Conservation (phyloP, 805 yeast species). For the Ogataea salicorniae region DNA sequence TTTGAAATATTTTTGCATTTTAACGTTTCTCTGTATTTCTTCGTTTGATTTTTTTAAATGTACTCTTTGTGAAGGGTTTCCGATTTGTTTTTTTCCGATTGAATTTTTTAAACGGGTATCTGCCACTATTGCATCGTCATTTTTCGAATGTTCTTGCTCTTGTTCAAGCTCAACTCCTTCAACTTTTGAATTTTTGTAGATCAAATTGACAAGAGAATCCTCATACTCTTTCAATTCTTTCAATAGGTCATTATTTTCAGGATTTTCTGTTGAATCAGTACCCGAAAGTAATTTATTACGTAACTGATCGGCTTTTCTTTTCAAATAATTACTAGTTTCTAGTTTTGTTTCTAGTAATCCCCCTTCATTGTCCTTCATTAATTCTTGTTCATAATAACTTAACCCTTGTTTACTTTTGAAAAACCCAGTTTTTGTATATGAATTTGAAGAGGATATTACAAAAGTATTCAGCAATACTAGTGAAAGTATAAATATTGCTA, state of each 20-base stretch:
- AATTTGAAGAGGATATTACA: neutral
- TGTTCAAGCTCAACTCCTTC: neutral
- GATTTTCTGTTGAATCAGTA: neutral
- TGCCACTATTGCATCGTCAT: neutral
- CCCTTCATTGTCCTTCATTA: conserved; percentile 5
- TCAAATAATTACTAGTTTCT: conserved; percentile 1
- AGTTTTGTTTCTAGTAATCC: conserved; percentile 3
- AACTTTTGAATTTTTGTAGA: conserved; percentile 1
- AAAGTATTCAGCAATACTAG: neutral
- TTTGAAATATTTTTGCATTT: conserved; percentile 20
- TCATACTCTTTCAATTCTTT: conserved; percentile 12
- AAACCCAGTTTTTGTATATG: too few relatives aligned
- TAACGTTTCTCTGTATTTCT: conserved; percentile 14
- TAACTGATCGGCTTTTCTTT: neutral
- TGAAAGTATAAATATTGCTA: neutral
- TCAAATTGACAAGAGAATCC: conserved; percentile 5
- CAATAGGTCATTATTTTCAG: conserved; percentile 2
- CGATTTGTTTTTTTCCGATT: neutral
- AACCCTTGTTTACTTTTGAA: conserved; percentile 2
- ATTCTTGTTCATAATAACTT: conserved; percentile 19
- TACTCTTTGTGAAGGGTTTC: neutral
- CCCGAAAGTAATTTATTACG: neutral
- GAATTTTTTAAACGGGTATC: neutral
- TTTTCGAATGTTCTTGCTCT: neutral
- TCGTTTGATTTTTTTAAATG: conserved; percentile 8